These are phyloP conservation scores for Triglochin maritima DNA, from an alignment of 106 monocot species.

Conservation along the genomic window DNA sequence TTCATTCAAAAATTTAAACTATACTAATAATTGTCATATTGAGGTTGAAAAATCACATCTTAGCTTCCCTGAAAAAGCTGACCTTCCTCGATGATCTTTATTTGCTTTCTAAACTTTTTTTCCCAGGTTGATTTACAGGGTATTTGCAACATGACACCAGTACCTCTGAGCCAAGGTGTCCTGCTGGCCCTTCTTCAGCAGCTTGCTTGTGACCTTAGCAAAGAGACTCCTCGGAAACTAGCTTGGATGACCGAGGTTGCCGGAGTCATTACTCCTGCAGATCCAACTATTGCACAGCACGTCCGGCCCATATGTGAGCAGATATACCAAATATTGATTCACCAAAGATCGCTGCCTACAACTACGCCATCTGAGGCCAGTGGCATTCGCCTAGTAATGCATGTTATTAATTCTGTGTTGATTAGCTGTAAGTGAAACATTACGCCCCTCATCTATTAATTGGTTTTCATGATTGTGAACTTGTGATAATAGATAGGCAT, in stretches of 20 bases:
- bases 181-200: conserved; percentile 20
- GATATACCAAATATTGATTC: conserved; percentile 14
- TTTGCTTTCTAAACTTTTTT: background rate
- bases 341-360: conserved; percentile 18
- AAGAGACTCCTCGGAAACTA: conserved; percentile 14
- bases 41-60: no score
- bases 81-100: no score
- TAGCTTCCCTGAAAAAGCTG: no score
- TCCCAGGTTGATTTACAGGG: conserved; percentile 17
- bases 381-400: conserved; percentile 19
- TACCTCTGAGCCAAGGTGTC: conserved; percentile 22
- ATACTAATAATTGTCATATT: no score
- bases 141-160: conserved; percentile 10
- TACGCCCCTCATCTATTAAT: no score
- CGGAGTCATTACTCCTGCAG: conserved; percentile 10
- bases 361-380: conserved; percentile 7
- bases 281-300: conserved; percentile 18
- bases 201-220: conserved; percentile 20
- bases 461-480: no score
- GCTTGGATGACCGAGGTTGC: conserved; percentile 29
- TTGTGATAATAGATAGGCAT: no score
- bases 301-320: conserved; percentile 16
- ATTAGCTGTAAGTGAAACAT: conserved; percentile 12
- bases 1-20: no score
- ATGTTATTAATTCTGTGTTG: conserved; percentile 19